phyloP scores from a whole-genome alignment of 2,329 filamentous ascomycete species.

The Scedosporium apiospermum region DNA sequence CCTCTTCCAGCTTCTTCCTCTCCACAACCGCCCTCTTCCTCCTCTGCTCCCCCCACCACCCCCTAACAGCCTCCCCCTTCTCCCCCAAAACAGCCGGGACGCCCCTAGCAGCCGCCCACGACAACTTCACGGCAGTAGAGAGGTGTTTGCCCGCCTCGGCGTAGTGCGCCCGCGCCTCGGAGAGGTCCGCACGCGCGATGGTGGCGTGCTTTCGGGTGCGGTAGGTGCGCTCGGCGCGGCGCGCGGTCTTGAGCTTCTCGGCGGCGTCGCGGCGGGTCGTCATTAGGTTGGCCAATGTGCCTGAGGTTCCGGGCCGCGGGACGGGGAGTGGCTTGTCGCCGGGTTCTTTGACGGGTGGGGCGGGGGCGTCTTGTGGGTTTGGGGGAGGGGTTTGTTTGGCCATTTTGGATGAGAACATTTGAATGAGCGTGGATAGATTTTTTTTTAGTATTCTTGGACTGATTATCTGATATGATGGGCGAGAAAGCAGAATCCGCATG shows the following conservation, averaged over 20 bases:
- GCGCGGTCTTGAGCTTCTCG: conserved; percentile 25
- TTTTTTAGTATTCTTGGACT: neutral
- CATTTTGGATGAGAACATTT: conserved; percentile 6
- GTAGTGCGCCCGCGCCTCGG: conserved; percentile 29
- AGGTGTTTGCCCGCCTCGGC: conserved; percentile 25
- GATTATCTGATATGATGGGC: neutral
- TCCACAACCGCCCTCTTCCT: conserved; percentile 15
- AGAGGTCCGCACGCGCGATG: conserved; percentile 25
- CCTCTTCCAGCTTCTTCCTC: conserved; percentile 11
- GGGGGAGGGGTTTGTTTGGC: conserved; percentile 2
- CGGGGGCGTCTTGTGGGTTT: neutral
- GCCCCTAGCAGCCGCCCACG: conserved; percentile 20
- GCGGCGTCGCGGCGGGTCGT: conserved; percentile 27
- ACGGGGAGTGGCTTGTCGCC: neutral
- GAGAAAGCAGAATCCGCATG: neutral
- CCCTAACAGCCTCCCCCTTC: conserved; percentile 22
- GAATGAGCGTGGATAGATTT: neutral
- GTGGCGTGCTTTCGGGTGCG: conserved; percentile 29
- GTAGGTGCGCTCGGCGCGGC: conserved; percentile 30
- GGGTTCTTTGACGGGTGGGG: neutral
- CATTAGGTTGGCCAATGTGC: conserved; percentile 31
- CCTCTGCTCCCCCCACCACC: conserved; percentile 19
- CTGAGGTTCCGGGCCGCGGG: conserved; percentile 29
- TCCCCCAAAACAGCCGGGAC: conserved; percentile 26
- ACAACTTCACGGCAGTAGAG: conserved; percentile 20